phyloP scores from a whole-genome alignment of 2,329 filamentous ascomycete genomes.

The Cladophialophora bantiana region DNA sequence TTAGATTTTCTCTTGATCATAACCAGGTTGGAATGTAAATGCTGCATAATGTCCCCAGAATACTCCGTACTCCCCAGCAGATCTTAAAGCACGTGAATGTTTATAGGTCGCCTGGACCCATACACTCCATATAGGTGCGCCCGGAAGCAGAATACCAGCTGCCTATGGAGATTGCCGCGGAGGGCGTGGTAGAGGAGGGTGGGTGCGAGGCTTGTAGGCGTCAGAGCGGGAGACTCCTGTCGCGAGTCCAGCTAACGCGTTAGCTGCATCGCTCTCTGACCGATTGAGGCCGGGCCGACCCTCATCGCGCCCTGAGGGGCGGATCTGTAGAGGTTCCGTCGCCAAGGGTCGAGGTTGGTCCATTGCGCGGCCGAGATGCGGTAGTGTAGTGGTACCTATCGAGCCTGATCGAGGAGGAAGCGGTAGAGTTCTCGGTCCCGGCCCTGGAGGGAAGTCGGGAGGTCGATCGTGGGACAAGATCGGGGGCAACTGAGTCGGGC shows the following conservation, averaged over 20 bases:
- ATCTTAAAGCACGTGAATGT: neutral
- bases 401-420: slow-evolving; percentile 31
- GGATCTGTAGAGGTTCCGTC: slow-evolving; percentile 22
- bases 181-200: slow-evolving; percentile 8
- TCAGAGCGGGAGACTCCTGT: slow-evolving; percentile 26
- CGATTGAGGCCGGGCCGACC: slow-evolving; percentile 24
- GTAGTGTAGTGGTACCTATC: slow-evolving; percentile 8
- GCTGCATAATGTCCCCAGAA: neutral
- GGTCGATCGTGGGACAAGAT: slow-evolving; percentile 26
- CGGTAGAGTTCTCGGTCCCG: slow-evolving; percentile 26
- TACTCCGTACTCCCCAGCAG: neutral
- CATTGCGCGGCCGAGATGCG: slow-evolving; percentile 20
- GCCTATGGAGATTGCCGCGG: slow-evolving; percentile 17
- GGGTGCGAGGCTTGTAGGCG: slow-evolving; percentile 17
- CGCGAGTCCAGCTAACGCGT: slow-evolving; percentile 37
- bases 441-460: slow-evolving; percentile 23
- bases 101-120: neutral
- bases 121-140: neutral
- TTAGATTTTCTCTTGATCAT: slow-evolving; percentile 2
- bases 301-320: slow-evolving; percentile 26
- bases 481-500: slow-evolving; percentile 27
- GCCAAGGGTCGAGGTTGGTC: slow-evolving; percentile 24
- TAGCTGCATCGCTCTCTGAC: slow-evolving; percentile 39
- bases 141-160: slow-evolving; percentile 2
- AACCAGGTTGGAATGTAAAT: neutral